Base-by-base conservation (phyloP, 345 rosid genomes). In the Chamaenerion angustifolium region DNA sequence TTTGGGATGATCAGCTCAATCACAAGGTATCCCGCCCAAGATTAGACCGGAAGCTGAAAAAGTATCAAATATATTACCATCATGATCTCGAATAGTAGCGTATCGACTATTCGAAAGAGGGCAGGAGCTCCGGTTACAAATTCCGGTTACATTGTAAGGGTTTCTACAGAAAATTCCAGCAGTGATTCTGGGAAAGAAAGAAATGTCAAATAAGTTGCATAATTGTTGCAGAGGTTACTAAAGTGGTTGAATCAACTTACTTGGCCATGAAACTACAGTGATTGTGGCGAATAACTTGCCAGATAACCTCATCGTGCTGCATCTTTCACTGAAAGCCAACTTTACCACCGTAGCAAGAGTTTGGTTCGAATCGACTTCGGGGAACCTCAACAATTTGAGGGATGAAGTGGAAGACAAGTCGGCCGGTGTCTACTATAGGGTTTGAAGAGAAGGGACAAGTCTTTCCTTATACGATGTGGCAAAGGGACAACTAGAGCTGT, bases 191-290 rank as follows among this genome's bases (percentile, higher is more conserved):
- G 37, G 1, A 31, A 31, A 31, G 9, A 31, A 31, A 7, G 37
- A 31, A 31, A 31, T 7, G 37, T 31, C 37, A 31, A 8, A 31
- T 7, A 31, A 31, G 37, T 31, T 31, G 10, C 37, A 31, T 3
- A 31, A 31, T 31, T 7, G 25, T 4, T 21, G 25, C 25, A 21
- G 25, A 21, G 25, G 0, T 21, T 21, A 2, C 5, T 31, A 7
- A 31, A 31, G 37, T 5, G 37, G 2, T 31, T 31, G 37, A 31
- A 31, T 48, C 2, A 0, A 52, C 63, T 66, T 61, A 93, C 99
- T 93, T 82, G 73, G 96, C 78, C 96, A 85, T 88, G 62, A 75
- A 93, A 63, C 97, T 93, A 73, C 99, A 93, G 71, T 88, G 96
- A 10, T 76, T 80, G 85, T 93, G 99, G 59, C 96, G 77, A 74